phyloP scores from a whole-genome alignment of 106 monocot species.

The Platanthera zijinensis region DNA sequence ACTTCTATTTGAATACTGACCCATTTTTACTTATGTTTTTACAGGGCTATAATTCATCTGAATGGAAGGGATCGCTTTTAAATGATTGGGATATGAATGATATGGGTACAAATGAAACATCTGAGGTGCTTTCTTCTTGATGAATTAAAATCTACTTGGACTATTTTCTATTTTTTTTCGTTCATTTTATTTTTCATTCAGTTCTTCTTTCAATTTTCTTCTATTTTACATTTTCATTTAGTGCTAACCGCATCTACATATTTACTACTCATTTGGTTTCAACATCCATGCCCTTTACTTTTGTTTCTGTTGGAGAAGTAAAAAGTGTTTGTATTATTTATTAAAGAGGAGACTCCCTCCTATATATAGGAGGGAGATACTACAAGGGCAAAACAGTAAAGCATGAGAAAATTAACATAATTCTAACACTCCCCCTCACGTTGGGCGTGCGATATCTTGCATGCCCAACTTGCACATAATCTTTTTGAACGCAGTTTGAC shows the following conservation, averaged over 20 bases:
- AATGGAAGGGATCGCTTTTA: constrained; percentile 50
- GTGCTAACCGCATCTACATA: not conserved
- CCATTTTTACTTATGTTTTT: constrained; percentile 3
- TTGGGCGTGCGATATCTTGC: too few relatives aligned
- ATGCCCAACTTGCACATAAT: too few relatives aligned
- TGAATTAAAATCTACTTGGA: not conserved
- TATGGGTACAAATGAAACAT: constrained; percentile 57
- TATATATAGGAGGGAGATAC: too few relatives aligned
- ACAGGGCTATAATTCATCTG: constrained; percentile 80
- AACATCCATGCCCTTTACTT: not conserved
- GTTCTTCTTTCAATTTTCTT: not conserved
- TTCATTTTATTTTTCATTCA: not conserved
- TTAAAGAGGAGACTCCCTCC: too few relatives aligned
- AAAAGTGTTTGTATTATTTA: too few relatives aligned
- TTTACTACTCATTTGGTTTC: not conserved
- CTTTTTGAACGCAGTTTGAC: too few relatives aligned
- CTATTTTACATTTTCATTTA: not conserved
- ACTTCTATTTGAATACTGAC: not conserved
- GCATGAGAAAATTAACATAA: too few relatives aligned
- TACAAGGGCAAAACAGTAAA: too few relatives aligned
- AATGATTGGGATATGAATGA: constrained; percentile 97
- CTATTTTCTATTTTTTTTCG: not conserved
- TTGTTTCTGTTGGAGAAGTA: not conserved
- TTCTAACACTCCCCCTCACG: too few relatives aligned
- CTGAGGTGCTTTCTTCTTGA: constrained; percentile 46